phyloP scores from a whole-genome alignment of 2,329 filamentous ascomycete genomes.

The Sporothrix phasma region DNA sequence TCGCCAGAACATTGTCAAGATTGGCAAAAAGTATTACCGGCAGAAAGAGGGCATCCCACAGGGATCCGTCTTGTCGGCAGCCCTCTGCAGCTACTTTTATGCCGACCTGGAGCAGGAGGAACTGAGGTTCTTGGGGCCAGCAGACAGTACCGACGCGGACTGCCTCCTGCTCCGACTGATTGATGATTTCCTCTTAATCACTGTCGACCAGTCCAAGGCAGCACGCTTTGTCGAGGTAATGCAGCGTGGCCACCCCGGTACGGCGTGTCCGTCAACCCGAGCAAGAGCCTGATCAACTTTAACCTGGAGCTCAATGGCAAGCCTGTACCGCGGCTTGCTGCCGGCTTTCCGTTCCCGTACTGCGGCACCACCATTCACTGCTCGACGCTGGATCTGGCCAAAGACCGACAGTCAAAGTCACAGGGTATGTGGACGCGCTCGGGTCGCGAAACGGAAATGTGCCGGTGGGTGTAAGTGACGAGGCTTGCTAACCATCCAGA shows the following conservation, averaged over 20 bases:
- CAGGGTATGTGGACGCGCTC: slow-evolving; percentile 34
- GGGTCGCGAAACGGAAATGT: neutral
- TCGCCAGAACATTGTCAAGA: slow-evolving; percentile 73
- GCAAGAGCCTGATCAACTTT: slow-evolving; percentile 83
- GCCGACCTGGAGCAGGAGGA: slow-evolving; percentile 67
- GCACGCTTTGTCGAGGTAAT: slow-evolving; percentile 65
- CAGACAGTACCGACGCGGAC: slow-evolving; percentile 24
- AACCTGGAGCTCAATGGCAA: slow-evolving; percentile 47
- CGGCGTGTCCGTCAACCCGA: slow-evolving; percentile 64
- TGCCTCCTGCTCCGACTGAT: slow-evolving; percentile 71
- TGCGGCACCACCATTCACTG: slow-evolving; percentile 75
- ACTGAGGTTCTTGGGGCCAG: slow-evolving; percentile 51
- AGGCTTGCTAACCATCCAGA: slow-evolving; percentile 25
- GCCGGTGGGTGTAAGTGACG: neutral
- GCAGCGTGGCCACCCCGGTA: slow-evolving; percentile 70
- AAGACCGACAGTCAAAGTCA: slow-evolving; percentile 47
- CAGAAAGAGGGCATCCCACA: slow-evolving; percentile 89
- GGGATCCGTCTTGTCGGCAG: slow-evolving; percentile 76
- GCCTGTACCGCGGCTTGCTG: slow-evolving; percentile 39
- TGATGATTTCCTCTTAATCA: slow-evolving; percentile 90
- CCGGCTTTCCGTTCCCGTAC: slow-evolving; percentile 60
- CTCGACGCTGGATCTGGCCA: slow-evolving; percentile 61
- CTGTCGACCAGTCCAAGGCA: slow-evolving; percentile 56
- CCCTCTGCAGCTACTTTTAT: slow-evolving; percentile 94
- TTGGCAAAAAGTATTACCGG: slow-evolving; percentile 79